phyloP scores from a whole-genome alignment of 208 protist species.

The Giardia muris region DNA sequence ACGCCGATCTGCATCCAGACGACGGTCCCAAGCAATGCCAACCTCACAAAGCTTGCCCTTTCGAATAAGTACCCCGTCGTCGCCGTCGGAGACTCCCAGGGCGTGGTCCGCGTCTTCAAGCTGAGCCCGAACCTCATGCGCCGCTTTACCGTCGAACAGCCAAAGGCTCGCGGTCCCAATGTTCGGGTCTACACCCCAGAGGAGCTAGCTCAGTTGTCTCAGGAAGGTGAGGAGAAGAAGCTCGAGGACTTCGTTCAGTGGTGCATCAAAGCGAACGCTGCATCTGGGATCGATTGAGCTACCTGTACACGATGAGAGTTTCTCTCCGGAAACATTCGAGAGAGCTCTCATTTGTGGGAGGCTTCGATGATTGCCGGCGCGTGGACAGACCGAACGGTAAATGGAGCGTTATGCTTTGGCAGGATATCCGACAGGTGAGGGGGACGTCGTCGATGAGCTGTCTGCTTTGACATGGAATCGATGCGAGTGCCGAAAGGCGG shows the following conservation, averaged over 20 bases:
- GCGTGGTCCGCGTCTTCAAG: conserved; percentile 27
- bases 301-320: no score
- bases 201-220: neutral
- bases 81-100: neutral
- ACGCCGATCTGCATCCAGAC: neutral
- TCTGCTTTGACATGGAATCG: no score
- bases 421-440: no score
- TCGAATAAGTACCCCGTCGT: neutral
- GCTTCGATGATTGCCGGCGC: no score
- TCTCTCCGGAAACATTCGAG: no score
- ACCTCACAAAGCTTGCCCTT: neutral
- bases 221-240: neutral
- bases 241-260: neutral
- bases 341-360: no score
- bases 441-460: no score
- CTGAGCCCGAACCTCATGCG: neutral
- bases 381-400: no score
- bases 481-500: no score
- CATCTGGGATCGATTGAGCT: conserved; percentile 20
- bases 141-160: neutral
- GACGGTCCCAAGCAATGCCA: neutral
- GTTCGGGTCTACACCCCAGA: neutral
- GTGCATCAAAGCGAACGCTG: conserved; percentile 6
- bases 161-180: neutral
- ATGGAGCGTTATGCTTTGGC: no score